These are phyloP conservation scores for Colletotrichum sp. DNA, from an alignment of 2,329 filamentous ascomycete genomes.

Conservation along the genomic window DNA sequence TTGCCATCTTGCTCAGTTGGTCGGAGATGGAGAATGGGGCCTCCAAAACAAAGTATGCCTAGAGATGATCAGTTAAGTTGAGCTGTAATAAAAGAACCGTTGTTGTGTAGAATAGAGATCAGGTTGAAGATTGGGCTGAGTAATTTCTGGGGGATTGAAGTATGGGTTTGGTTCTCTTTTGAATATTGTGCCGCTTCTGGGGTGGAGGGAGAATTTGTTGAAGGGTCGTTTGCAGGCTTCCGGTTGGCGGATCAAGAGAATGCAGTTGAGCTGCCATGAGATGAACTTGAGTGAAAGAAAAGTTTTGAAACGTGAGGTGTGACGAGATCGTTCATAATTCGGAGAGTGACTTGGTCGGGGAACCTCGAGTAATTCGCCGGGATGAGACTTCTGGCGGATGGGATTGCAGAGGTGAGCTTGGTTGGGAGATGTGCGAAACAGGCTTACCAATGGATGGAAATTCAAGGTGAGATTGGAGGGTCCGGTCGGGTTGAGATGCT, in stretches of 20 bases:
- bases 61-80: background rate
- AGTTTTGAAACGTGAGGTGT: fast-evolving
- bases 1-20: background rate
- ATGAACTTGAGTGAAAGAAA: background rate
- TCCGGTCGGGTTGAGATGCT: background rate
- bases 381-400: background rate
- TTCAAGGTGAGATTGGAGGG: background rate
- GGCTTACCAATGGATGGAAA: background rate
- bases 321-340: background rate
- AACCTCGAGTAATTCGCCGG: background rate
- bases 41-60: fast-evolving
- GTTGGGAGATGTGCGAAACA: background rate
- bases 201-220: too few relatives aligned
- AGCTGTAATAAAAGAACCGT: background rate
- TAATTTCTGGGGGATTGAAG: too few relatives aligned
- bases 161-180: too few relatives aligned
- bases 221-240: background rate
- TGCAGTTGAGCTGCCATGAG: fast-evolving
- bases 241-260: too few relatives aligned
- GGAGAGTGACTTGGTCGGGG: background rate
- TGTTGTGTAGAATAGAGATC: fast-evolving
- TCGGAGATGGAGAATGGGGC: background rate
- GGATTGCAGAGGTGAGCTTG: background rate
- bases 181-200: background rate
- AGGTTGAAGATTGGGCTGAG: too few relatives aligned